Evolutionary conservation across 768 basidiomycete species (phyloP).

Genomic region (Ramaria sp.): DNA sequence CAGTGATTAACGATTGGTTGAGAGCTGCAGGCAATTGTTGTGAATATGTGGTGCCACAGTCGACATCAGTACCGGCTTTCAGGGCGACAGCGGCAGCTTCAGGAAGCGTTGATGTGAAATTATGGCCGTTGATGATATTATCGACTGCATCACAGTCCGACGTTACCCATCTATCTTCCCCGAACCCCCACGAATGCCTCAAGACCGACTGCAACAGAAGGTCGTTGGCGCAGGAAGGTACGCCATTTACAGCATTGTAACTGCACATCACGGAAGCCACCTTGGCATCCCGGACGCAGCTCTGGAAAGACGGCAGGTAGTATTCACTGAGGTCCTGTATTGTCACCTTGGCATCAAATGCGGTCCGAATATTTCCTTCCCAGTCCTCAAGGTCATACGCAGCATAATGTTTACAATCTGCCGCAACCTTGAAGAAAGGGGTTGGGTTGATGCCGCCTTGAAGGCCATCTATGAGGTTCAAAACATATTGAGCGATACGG

Average conservation of each 20-base stretch:
- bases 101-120: slow-evolving; percentile 33
- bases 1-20: slow-evolving; percentile 35
- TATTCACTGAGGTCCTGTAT: slow-evolving; percentile 46
- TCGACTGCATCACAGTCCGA: slow-evolving; percentile 46
- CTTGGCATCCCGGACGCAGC: slow-evolving; percentile 50
- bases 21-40: slow-evolving; percentile 36
- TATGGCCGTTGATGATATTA: slow-evolving; percentile 41
- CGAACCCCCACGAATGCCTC: slow-evolving; percentile 41
- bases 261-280: slow-evolving; percentile 54
- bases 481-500: slow-evolving; percentile 42
- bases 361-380: slow-evolving; percentile 37
- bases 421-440: slow-evolving; percentile 35
- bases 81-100: slow-evolving; percentile 40
- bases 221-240: slow-evolving; percentile 43
- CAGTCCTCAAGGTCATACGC: slow-evolving; percentile 51
- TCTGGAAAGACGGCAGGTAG: slow-evolving; percentile 46
- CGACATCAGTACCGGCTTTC: slow-evolving; percentile 43
- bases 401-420: slow-evolving; percentile 53
- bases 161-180: slow-evolving; percentile 43
- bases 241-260: slow-evolving; percentile 51
- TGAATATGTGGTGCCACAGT: slow-evolving; percentile 42
- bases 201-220: slow-evolving; percentile 43
- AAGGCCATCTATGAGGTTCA: slow-evolving; percentile 41
- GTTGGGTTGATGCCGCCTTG: slow-evolving; percentile 48
- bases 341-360: slow-evolving; percentile 44